phyloP scores from a whole-genome alignment of 148 eudicot genomes.

The Hydrangea macrophylla region DNA sequence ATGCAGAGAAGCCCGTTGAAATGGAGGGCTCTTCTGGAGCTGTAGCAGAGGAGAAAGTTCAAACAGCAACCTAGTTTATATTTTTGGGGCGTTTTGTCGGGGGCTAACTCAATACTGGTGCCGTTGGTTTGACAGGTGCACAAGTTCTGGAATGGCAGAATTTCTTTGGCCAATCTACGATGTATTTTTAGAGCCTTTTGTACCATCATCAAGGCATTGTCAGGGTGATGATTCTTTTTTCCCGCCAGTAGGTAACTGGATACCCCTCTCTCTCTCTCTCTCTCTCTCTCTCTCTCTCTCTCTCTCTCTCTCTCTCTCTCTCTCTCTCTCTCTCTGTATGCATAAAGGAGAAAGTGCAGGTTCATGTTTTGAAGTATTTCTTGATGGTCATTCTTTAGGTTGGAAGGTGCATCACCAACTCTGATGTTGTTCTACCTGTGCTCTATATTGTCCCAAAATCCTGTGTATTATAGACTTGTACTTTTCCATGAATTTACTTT shows the following conservation, averaged over 20 bases:
- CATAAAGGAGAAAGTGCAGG: background rate
- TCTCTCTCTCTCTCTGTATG: background rate
- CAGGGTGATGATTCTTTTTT: constrained; percentile 47
- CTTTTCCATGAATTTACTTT: background rate
- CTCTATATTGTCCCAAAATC: background rate
- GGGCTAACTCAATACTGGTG: constrained; percentile 5
- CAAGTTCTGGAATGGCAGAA: constrained; percentile 1
- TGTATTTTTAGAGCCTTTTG: constrained; percentile 20
- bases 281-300: constrained; percentile 16
- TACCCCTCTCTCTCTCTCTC: constrained; percentile 9
- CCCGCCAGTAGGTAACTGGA: constrained; percentile 17
- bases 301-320: constrained; percentile 3
- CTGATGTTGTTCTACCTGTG: constrained; percentile 9
- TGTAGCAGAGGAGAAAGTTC: constrained; percentile 10
- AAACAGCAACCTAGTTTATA: constrained; percentile 11
- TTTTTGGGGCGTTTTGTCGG: background rate
- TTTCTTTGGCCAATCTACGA: constrained; percentile 2
- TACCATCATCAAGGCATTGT: constrained; percentile 27
- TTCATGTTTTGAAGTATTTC: constrained; percentile 5
- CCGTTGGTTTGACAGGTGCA: constrained; percentile 14
- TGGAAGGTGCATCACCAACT: constrained; percentile 9
- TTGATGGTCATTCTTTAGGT: constrained; percentile 5
- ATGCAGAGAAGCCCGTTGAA: constrained; percentile 23
- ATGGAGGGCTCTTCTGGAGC: constrained; percentile 17
- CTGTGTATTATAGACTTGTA: background rate